phyloP scores from a whole-genome alignment of 2,329 filamentous ascomycete species.

The Aspergillus tubingensis region DNA sequence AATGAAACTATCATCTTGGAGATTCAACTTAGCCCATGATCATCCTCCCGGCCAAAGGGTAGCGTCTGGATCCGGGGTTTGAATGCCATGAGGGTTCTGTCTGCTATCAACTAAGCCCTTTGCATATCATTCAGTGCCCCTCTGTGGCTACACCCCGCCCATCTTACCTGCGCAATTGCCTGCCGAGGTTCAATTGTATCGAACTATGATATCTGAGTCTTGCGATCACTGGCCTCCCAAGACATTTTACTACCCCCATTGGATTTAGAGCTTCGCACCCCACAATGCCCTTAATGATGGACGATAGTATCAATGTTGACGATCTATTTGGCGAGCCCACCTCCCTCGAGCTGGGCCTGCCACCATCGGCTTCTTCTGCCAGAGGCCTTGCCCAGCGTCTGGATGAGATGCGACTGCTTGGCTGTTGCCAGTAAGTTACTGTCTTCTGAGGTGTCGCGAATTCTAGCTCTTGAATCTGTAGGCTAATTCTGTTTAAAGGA shows the following conservation, averaged over 20 bases:
- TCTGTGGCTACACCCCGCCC: not conserved
- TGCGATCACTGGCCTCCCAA: conserved; percentile 5
- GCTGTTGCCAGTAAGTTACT: conserved; percentile 75
- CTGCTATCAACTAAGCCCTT: not conserved
- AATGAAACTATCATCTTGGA: conserved; percentile 8
- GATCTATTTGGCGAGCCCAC: conserved; percentile 72
- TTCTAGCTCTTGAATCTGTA: conserved; percentile 24
- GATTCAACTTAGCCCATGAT: conserved; percentile 2
- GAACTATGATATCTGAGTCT: conserved; percentile 16
- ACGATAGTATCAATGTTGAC: conserved; percentile 63
- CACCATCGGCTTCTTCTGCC: conserved; percentile 52
- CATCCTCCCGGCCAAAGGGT: not conserved
- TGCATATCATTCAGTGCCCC: not conserved
- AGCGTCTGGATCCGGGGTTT: not conserved
- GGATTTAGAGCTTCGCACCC: not conserved
- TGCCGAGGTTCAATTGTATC: not conserved
- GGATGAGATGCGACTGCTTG: conserved; percentile 72
- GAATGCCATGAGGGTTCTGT: not conserved
- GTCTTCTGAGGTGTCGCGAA: not conserved
- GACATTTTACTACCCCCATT: not conserved
- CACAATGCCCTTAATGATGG: conserved; percentile 58
- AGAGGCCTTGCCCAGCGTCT: conserved; percentile 72
- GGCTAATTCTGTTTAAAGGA: conserved; percentile 50
- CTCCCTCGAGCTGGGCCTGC: conserved; percentile 59
- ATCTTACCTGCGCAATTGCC: not conserved